Percentiles rank a stretch among this genome's conserved stretches.
phyloP scores from a whole-genome alignment of 2,329 filamentous ascomycete species.

The Tolypocladium inflatum region DNA sequence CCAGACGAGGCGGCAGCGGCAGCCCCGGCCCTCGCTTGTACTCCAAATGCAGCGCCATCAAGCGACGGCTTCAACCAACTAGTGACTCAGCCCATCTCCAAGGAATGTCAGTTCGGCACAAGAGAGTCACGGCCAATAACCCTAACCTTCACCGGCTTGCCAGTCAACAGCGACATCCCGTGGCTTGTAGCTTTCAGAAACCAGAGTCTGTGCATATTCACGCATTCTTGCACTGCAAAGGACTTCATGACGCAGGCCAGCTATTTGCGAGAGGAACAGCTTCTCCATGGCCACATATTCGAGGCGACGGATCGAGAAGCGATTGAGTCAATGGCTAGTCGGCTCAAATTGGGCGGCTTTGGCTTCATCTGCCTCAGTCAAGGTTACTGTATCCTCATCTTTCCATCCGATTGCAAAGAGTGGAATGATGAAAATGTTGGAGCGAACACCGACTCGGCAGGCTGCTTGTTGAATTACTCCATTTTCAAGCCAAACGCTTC shows the following conservation, averaged over 20 bases:
- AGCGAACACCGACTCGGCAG: background rate
- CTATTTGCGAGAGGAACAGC: slow-evolving; percentile 5
- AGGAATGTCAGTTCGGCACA: slow-evolving; percentile 7
- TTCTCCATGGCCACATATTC: slow-evolving; percentile 13
- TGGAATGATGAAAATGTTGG: slow-evolving; percentile 18
- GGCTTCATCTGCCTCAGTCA: slow-evolving; percentile 23
- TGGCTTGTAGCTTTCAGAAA: slow-evolving; percentile 18
- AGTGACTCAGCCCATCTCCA: background rate
- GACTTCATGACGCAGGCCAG: slow-evolving; percentile 16
- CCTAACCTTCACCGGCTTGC: slow-evolving; percentile 8
- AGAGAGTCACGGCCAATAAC: background rate
- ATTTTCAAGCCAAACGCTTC: slow-evolving; percentile 22
- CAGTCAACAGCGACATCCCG: slow-evolving; percentile 4
- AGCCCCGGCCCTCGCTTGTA: background rate
- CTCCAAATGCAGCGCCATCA: background rate
- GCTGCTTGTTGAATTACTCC: slow-evolving; percentile 22
- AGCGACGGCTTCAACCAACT: background rate
- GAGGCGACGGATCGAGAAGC: slow-evolving; percentile 2
- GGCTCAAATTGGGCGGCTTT: slow-evolving; percentile 23
- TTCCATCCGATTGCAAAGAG: slow-evolving; percentile 23
- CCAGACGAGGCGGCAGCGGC: background rate
- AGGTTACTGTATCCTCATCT: slow-evolving; percentile 28
- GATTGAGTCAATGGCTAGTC: slow-evolving; percentile 19
- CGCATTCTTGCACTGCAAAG: slow-evolving; percentile 22
- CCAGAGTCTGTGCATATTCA: slow-evolving; percentile 18